These are phyloP conservation scores for Boletus sp. DNA, from an alignment of 768 basidiomycete species.

Conservation along the genomic window DNA sequence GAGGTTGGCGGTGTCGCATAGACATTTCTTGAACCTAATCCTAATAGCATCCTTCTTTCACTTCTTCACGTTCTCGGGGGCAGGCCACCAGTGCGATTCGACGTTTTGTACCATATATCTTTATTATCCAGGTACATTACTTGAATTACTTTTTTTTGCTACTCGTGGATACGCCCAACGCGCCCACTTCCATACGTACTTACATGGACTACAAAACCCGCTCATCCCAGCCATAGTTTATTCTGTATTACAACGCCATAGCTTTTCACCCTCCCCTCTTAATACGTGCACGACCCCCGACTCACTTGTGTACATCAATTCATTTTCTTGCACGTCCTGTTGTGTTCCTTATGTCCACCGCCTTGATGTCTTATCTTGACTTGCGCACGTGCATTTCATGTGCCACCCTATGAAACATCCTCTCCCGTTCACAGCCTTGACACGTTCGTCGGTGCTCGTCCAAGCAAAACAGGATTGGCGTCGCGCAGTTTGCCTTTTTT, in stretches of 20 bases:
- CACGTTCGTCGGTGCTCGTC: no score
- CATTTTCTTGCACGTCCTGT: conserved; percentile 7
- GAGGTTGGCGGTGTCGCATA: conserved; percentile 43
- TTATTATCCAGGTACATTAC: conserved; percentile 15
- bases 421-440: no score
- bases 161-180: conserved; percentile 2
- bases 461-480: no score
- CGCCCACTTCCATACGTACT: conserved; percentile 19
- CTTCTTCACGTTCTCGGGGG: background rate
- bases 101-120: conserved; percentile 1
- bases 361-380: background rate
- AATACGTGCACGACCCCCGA: conserved; percentile 5
- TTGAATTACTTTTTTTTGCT: background rate
- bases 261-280: background rate
- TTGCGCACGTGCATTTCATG: background rate
- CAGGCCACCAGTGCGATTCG: background rate
- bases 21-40: background rate
- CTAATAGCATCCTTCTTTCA: background rate
- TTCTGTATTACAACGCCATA: conserved; percentile 7
- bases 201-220: conserved; percentile 12
- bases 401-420: background rate
- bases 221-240: conserved; percentile 10
- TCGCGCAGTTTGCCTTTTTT: no score
- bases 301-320: background rate
- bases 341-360: background rate